Evolutionary conservation across 2,329 filamentous ascomycete species (phyloP).

Genomic region (Aspergillus neotritici): DNA sequence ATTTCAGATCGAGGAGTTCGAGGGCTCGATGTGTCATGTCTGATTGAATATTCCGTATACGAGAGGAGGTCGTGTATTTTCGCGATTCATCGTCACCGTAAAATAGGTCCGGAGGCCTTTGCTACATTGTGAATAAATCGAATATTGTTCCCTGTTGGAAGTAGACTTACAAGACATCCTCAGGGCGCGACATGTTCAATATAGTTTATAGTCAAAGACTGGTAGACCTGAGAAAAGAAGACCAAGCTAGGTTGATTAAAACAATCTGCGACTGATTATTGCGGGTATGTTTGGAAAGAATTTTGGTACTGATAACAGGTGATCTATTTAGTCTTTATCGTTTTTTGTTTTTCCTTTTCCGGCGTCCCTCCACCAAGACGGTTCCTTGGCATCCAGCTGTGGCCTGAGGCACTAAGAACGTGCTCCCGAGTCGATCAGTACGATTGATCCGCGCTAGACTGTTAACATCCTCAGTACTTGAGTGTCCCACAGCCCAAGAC

Average conservation of each 20-base stretch:
- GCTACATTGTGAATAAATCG: not conserved
- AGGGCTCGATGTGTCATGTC: constrained; percentile 92
- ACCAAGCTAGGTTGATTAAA: not conserved
- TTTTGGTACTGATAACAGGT: too few species aligned
- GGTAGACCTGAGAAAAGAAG: not conserved
- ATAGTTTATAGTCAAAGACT: constrained; percentile 1
- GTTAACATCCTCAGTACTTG: too few species aligned
- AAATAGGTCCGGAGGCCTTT: constrained; percentile 87
- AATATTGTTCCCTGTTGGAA: too few species aligned
- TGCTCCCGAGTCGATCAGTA: too few species aligned
- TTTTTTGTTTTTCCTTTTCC: not conserved
- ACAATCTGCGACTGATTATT: not conserved
- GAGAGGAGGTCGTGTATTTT: constrained; percentile 95
- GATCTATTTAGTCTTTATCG: not conserved
- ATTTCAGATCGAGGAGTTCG: constrained; percentile 74
- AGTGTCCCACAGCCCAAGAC: too few species aligned
- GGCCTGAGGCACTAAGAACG: constrained; percentile 10
- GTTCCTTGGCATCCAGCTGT: constrained; percentile 1
- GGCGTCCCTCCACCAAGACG: not conserved
- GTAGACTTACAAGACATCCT: constrained; percentile 73
- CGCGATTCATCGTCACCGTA: constrained; percentile 93
- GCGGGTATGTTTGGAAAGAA: not conserved
- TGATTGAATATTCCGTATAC: constrained; percentile 92
- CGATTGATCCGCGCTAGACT: too few species aligned
- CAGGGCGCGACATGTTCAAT: constrained; percentile 83